Base-by-base conservation (phyloP, 2,329 filamentous ascomycete species). In the Aspergillus sp. region DNA sequence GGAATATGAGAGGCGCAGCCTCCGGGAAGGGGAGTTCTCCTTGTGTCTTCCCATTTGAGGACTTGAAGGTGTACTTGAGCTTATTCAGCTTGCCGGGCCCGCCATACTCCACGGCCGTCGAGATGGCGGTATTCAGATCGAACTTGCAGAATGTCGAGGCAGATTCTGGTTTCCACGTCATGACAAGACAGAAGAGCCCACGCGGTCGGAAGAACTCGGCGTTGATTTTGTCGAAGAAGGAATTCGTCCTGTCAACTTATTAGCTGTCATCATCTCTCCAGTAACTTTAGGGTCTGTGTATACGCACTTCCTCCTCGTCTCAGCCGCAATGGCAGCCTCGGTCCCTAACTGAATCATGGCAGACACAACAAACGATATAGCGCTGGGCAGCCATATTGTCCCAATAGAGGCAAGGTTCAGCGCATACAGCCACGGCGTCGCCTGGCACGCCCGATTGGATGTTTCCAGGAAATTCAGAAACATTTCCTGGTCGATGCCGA, bases 151-250 rank as follows among this genome's bases (percentile, higher is more conserved):
- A 62, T 4, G 72, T 68, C 17, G 74, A 67, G 19, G 68, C 60
- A 0, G 70, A 63, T 3, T 80, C 77, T 0, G 82, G 81, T 55
- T 82, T 82, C 75, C 79, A 86, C 1, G 82, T 82, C 74, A 88
- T 81, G 43, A 89, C 77, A 22, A 85, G 74, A 62, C 79, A 82
- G 71, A 82, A 84, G 0, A 88, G 77, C 0, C 86, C 86, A 2
- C 80, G 80, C 0, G 86, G 85, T 51, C 78, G 80, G 71, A 89
- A 89, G 61, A 86, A 81, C 3, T 83, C 77, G 8, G 81, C 76
- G 67, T 88, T 89, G 66, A 86, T 79, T 41, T 77, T 73, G 65
- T 87, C 81, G 17, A 89, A 78, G 68, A 85, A 88, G 0, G 70
- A 74, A 66, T 87, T 87, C 0, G 82, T 79, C 47, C 79, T 71